Percentiles rank a stretch among this genome's conserved stretches.
phyloP scores from a whole-genome alignment of 1,284 basidiomycete genomes.

The Exobasidium rhododendri region DNA sequence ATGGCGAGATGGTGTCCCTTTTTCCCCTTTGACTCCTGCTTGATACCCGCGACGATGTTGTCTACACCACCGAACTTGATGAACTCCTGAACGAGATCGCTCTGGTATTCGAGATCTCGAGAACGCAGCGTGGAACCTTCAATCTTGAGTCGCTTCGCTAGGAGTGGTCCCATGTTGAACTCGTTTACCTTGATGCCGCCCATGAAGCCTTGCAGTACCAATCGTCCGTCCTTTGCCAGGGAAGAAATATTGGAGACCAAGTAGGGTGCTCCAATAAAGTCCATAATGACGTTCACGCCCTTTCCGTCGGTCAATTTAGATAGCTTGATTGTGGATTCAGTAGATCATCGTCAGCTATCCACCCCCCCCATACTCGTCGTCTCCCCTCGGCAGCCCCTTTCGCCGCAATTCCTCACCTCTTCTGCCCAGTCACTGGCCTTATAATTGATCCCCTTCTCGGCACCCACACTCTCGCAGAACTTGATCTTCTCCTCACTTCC shows the following conservation, averaged over 20 bases:
- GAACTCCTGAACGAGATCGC: slow-evolving; percentile 70
- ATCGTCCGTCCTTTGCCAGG: slow-evolving; percentile 72
- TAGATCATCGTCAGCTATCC: too few species aligned
- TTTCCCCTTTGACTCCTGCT: slow-evolving; percentile 4
- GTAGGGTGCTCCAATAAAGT: slow-evolving; percentile 81
- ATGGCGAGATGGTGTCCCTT: slow-evolving; percentile 34
- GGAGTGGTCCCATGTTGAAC: slow-evolving; percentile 67
- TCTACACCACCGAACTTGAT: slow-evolving; percentile 28
- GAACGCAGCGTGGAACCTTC: slow-evolving; percentile 84
- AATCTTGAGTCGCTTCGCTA: slow-evolving; percentile 82
- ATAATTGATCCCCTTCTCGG: slow-evolving; percentile 77
- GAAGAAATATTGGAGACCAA: slow-evolving; percentile 76
- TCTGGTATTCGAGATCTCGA: slow-evolving; percentile 75
- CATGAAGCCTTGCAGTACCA: slow-evolving; percentile 68
- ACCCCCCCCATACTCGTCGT: too few species aligned
- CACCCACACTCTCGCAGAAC: slow-evolving; percentile 66
- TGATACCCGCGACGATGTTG: slow-evolving; percentile 17
- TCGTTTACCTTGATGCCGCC: slow-evolving; percentile 69
- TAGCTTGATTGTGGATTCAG: too few species aligned
- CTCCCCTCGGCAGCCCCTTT: too few species aligned
- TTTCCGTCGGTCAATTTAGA: slow-evolving; percentile 58
- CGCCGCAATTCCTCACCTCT: too few species aligned
- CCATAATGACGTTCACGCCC: slow-evolving; percentile 78
- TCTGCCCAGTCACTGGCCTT: slow-evolving; percentile 73
- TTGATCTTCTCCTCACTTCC: slow-evolving; percentile 79